phyloP scores from a whole-genome alignment of 176 grass and related monocot species.

The Oryza coarctata region DNA sequence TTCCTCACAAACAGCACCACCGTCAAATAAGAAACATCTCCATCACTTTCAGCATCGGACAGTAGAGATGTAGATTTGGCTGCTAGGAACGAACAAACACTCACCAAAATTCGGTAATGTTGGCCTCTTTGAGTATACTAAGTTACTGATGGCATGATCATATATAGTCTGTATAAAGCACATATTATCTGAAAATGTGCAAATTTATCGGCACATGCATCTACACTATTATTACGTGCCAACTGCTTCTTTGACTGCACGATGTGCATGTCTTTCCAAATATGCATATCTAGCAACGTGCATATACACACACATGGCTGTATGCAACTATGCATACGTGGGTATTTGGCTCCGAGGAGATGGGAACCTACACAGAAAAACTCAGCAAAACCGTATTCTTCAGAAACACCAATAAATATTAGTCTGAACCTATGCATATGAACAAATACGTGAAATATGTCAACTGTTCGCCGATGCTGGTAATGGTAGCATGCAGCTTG shows the following conservation, averaged over 20 bases:
- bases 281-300: not conserved
- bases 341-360: not conserved
- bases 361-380: not conserved
- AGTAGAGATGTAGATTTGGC: not conserved
- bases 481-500: not conserved
- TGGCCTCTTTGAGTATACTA: not conserved
- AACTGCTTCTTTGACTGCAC: conserved; percentile 20
- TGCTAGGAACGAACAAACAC: not conserved
- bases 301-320: not conserved
- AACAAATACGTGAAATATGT: not conserved
- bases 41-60: not conserved
- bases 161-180: not conserved
- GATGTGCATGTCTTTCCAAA: not conserved
- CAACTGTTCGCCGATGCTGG: not conserved
- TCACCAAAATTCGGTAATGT: not conserved
- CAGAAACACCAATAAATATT: not conserved
- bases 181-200: not conserved
- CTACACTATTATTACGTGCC: not conserved
- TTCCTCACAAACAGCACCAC: not conserved
- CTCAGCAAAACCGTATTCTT: not conserved
- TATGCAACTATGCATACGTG: not conserved
- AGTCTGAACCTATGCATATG: not conserved
- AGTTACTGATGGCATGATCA: not conserved
- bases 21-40: not conserved
- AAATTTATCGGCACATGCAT: not conserved